Conservation (phyloP, 2,329 filamentous ascomycete species). For the Colletotrichum paranaense region DNA sequence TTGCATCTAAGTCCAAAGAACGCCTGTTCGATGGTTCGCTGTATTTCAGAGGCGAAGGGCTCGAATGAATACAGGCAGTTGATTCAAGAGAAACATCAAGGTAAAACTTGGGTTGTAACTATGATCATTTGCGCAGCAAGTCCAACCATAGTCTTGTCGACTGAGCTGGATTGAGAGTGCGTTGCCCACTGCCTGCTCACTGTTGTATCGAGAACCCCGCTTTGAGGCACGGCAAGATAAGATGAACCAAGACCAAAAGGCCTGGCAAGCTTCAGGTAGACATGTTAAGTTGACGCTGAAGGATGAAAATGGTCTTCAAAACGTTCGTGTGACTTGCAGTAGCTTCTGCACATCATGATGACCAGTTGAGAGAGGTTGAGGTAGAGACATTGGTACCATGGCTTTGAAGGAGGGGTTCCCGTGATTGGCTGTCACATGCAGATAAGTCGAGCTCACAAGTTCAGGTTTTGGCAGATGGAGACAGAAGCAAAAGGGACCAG, state of each 20-base stretch:
- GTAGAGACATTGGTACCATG: not conserved
- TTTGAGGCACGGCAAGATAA: not conserved
- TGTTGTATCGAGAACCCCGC: not conserved
- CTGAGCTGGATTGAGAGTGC: not conserved
- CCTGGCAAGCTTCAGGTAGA: not conserved
- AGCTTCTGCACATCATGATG: not conserved
- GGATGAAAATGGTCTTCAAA: not conserved
- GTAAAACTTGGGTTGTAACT: not conserved
- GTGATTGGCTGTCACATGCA: conserved; percentile 35
- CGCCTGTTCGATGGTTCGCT: too few species aligned
- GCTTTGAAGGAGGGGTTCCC: not conserved
- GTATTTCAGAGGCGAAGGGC: too few species aligned
- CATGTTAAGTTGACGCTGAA: not conserved
- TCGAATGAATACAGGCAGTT: not conserved
- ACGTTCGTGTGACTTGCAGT: conserved; percentile 15
- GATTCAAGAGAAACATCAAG: not conserved
- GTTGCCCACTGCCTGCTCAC: too few species aligned
- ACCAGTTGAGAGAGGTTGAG: conserved; percentile 2
- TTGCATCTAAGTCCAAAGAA: too few species aligned
- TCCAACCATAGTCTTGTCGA: not conserved
- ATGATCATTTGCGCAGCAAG: not conserved
- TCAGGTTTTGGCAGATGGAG: not conserved
- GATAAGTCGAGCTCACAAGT: not conserved
- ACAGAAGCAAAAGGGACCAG: conserved; percentile 3
- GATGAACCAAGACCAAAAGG: not conserved